Base-by-base conservation (phyloP, 345 rosid genomes). In the Arabis hirsuta region DNA sequence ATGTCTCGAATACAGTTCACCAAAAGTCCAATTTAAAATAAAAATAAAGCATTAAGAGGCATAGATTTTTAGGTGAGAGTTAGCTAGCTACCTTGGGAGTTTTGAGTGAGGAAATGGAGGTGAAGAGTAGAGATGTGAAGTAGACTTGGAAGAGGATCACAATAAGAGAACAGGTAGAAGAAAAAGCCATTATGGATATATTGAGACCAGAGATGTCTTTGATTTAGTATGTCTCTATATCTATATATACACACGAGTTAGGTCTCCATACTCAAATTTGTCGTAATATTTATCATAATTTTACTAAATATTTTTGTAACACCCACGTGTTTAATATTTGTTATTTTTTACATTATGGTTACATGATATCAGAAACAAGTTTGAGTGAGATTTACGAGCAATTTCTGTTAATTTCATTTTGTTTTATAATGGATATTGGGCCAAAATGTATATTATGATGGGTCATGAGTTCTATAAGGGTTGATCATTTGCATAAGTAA, bases 11-110 rank as follows among this genome's bases (percentile, higher is more conserved):
- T 58, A 44, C 32, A 58, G 5, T 3, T 50, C 26, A 34, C 47
- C 20, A 65, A 19, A 19, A 5, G 2, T 1, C 2, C 9, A 41
- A 43, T 67, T 39, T 11, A n/a, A 41, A 36, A 36, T 36, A 7
- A 13, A 42, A 7, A 43, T 34, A 38, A 51, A 51, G 11, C 9
- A 38, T 12, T 22, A 27, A 27, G 52, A 27, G 3, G 41, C 39
- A 27, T 44, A 44, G 43, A 1, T 22, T 22, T 45, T 44, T 31
- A 45, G 5, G 10, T 38, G 26, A 67, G 50, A 53, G 14, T 36
- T 32, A 32, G 26, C 58, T 58, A 70, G 51, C 59, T 59, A 70
- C 74, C 67, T 59, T 70, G 48, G 58, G 66, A 70, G 63, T 20
- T 48, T 59, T 47, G 13, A 46, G 47, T 46, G 74, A 47, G 9